Evolutionary conservation across 257 asterid genomes (phyloP), one percentile per base, ranked within the genome.

Genomic region (Misopates orontium): DNA sequence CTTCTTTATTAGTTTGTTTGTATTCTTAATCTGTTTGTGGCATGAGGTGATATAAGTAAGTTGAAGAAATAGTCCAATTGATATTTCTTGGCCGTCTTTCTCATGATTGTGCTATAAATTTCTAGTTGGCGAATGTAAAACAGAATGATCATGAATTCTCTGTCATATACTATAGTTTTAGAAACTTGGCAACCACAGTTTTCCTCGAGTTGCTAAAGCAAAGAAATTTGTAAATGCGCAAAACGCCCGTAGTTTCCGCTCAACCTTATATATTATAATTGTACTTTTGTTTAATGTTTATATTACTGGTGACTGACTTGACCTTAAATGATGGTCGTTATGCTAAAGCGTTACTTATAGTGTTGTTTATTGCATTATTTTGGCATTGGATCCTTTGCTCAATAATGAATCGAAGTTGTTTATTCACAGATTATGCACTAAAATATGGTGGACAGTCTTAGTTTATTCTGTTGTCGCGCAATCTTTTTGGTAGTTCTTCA

Each of bases 291-390:
- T 67, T 42, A 47, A 32, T 63, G 16, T 10, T 18, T 21, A 22
- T 39, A 62, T n/a, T 13, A 54, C 65, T 73, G 77, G 66, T 47
- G 32, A 40, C 31, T 78, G 79, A 70, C 77, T 73, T 41, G 76
- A 61, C 51, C 64, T 55, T 59, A 77, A 67, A 71, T 65, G 55
- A 70, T 50, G 24, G 5, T 13, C 19, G 42, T 36, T 36, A 36
- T 36, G 42, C 8, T 9, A 9, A 36, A 36, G 20, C 41, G 1
- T 19, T 1, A n/a, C 11, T 39, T 16, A 10, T 40, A 14, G 28
- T 60, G n/a, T 19, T 39, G 18, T 22, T 39, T 19, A 32, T 42
- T 59, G 11, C 52, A 31, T 50, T 18, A 10, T 50, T 50, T 64
- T 22, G 14, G 36, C 52, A 9, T 28, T 62, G 22, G 8, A 17